A percentile compares a stretch with the other conserved stretches of the same genome.
Conservation (phyloP, 2,329 filamentous ascomycete genomes). For the Fusarium sublunatum region DNA sequence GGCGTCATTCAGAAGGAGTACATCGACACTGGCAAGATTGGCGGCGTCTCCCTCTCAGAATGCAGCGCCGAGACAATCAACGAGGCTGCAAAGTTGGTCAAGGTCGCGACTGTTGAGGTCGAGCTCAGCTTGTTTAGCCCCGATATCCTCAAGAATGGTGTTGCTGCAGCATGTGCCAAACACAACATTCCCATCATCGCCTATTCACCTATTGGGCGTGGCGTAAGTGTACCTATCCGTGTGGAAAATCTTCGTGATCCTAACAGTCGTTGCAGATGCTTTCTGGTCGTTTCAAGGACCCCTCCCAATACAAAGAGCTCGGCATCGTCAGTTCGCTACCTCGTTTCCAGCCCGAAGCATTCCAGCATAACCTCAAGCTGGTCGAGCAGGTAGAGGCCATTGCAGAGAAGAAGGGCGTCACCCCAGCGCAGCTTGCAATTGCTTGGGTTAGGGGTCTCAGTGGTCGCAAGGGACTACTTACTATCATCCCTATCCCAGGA, state of each 20-base stretch:
- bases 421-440: conserved; percentile 73
- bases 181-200: conserved; percentile 76
- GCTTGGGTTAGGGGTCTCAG: conserved; percentile 69
- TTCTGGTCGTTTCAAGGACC: conserved; percentile 44
- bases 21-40: conserved; percentile 63
- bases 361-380: conserved; percentile 72
- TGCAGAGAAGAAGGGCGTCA: conserved; percentile 69
- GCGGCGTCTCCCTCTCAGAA: conserved; percentile 64
- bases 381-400: conserved; percentile 67
- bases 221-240: conserved; percentile 49
- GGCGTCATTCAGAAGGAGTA: conserved; percentile 58
- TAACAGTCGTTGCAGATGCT: conserved; percentile 45
- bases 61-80: conserved; percentile 61
- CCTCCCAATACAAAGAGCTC: conserved; percentile 39
- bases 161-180: conserved; percentile 68
- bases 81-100: conserved; percentile 57
- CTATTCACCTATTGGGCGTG: conserved; percentile 76
- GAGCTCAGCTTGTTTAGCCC: conserved; percentile 64
- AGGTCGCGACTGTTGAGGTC: conserved; percentile 63
- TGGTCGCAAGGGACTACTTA: conserved; percentile 62
- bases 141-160: conserved; percentile 62
- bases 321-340: conserved; percentile 54
- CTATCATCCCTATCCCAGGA: conserved; percentile 74
- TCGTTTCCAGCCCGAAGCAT: conserved; percentile 71
- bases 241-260: background rate